Conservation (phyloP, 306 rosid genomes). For the Vachellia collinsii region DNA sequence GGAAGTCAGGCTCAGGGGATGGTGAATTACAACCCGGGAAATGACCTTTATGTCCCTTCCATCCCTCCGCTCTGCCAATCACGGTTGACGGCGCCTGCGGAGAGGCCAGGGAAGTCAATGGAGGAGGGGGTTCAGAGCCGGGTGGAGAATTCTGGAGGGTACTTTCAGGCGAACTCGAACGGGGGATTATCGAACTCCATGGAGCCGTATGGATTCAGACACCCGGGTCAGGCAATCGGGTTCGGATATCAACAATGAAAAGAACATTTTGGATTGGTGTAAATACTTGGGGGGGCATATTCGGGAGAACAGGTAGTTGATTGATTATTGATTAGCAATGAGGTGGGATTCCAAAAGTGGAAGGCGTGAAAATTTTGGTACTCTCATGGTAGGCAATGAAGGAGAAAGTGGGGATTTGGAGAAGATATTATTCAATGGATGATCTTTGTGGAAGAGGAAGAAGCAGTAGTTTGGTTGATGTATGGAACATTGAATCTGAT, state of each 20-base stretch:
- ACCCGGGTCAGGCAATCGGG: conserved; percentile 40
- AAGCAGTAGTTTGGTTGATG: neutral
- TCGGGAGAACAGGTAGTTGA: conserved; percentile 45
- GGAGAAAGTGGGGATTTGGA: conserved; percentile 5
- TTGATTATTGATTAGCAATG: conserved; percentile 18
- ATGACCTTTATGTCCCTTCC: conserved; percentile 61
- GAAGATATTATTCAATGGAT: conserved; percentile 31
- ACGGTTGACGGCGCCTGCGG: conserved; percentile 27
- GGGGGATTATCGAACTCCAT: conserved; percentile 34
- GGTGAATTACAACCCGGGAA: conserved; percentile 26
- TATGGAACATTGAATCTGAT: conserved; percentile 7
- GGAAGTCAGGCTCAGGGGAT: conserved; percentile 46
- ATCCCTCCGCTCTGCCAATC: conserved; percentile 47
- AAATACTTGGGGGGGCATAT: conserved; percentile 64
- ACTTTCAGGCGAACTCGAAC: conserved; percentile 43
- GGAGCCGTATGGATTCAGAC: conserved; percentile 54
- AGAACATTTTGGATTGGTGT: conserved; percentile 40
- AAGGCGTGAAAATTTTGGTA: conserved; percentile 36
- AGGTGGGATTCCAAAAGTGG: conserved; percentile 29
- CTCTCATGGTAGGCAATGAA: conserved; percentile 37
- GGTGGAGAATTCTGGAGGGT: conserved; percentile 43
- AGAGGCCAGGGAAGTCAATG: conserved; percentile 18
- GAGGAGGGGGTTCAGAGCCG: conserved; percentile 17
- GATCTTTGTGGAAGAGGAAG: neutral
- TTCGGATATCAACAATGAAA: conserved; percentile 51